Evolutionary conservation across 169 alveolate species (phyloP), one percentile per base, ranked within the genome.

Genomic region (Plasmodium gonderi): DNA sequence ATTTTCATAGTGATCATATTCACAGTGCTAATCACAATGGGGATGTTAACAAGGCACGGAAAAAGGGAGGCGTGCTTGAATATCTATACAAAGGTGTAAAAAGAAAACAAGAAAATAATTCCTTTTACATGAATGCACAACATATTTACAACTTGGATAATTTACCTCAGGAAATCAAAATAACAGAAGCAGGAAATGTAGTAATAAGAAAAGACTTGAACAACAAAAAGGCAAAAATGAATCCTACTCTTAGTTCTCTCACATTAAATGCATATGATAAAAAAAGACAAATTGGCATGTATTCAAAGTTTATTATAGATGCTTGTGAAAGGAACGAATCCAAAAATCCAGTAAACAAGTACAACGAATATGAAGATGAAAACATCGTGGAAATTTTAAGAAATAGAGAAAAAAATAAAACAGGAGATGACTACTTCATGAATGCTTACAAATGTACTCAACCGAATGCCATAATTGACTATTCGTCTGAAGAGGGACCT

Each of bases 371-470:
- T 33, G 64, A 83, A 8, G 92, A 83, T 4, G 92, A 83, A 31
- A 47, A 83, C 31, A 83, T 83, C 1, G 92, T 83, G 6, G 67
- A 44, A 14, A 47, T 47, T 12, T 33, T 83, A 42, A 2, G 92
- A 83, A 69, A 72, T 5, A 68, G 92, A 47, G 92, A 83, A 36
- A 6, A 44, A 40, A 72, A 76, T 38, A 83, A 83, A 72, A 47
- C 36, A 72, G 92, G 82, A 40, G 77, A 72, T 0, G 92, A 83
- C 11, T 83, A 83, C 29, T 83, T 83, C 64, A 44, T 83, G 75
- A 83, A 72, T 23, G 92, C 76, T 40, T 83, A 83, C 65, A 69
- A 83, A 20, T 45, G 64, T 23, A 83, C 92, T 51, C 92, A 83
- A 17, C 92, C 92, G 33, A 49, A 76, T 31, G 77, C 75, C 36